Conservation (phyloP, 2,329 filamentous ascomycete species). For the Monosporascus ibericus region DNA sequence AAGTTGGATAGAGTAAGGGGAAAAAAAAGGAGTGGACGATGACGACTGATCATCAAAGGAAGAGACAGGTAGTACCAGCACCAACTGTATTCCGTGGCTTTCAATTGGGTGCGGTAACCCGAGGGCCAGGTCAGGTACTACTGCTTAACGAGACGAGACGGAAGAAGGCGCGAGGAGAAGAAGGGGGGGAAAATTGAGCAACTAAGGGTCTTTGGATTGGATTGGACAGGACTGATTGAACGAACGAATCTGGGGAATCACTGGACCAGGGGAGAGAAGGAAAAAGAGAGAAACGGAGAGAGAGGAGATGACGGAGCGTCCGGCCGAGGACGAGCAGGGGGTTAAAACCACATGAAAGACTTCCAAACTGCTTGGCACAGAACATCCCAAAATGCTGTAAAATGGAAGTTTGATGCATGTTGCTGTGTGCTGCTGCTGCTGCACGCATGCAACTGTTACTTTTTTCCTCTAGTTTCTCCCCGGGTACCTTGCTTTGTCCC, state of each 20-base stretch:
- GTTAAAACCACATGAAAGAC: background rate
- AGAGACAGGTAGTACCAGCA: background rate
- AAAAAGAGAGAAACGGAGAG: too few relatives aligned
- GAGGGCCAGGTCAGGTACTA: background rate
- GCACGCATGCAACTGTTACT: too few relatives aligned
- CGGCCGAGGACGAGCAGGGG: background rate
- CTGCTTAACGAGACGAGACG: background rate
- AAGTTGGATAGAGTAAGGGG: background rate
- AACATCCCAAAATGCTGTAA: background rate
- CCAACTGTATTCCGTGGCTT: background rate
- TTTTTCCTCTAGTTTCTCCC: too few relatives aligned
- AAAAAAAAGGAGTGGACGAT: background rate
- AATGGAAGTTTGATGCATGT: too few relatives aligned
- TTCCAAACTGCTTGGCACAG: background rate
- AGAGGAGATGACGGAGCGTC: background rate
- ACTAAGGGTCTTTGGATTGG: too few relatives aligned
- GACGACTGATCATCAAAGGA: background rate
- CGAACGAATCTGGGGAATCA: too few relatives aligned
- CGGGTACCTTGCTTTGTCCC: too few relatives aligned
- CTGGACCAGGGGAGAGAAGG: background rate
- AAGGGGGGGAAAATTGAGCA: background rate
- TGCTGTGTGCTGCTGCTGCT: too few relatives aligned
- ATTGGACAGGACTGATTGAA: too few relatives aligned
- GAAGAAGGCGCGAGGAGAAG: background rate
- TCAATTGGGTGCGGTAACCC: background rate